A percentile compares a stretch with the other conserved stretches of the same genome.
These are phyloP conservation scores for Plasmodium knowlesi DNA, from an alignment of 169 alveolate genomes.

Conservation along the genomic window DNA sequence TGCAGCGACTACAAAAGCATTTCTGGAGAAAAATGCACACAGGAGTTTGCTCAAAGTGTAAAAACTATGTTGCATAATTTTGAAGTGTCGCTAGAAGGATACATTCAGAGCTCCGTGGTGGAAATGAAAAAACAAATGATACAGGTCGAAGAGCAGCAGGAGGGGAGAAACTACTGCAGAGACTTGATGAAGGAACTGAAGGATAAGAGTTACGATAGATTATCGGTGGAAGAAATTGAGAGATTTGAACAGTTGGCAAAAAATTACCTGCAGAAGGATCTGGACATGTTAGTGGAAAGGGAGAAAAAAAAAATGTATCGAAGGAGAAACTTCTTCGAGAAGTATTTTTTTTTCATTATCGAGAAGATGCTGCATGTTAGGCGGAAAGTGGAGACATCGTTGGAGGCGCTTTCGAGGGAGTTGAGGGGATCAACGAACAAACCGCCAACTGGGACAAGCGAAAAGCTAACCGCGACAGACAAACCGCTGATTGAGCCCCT, in stretches of 20 bases:
- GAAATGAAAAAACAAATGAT: neutral
- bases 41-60: neutral
- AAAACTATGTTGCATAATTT: neutral
- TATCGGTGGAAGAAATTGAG: neutral
- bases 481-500: neutral
- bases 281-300: neutral
- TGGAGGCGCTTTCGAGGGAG: neutral
- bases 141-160: conserved; percentile 8
- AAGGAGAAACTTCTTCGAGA: conserved; percentile 9
- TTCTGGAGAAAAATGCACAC: neutral
- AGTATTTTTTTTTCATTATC: conserved; percentile 11
- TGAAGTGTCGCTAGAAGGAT: neutral
- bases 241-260: conserved; percentile 4
- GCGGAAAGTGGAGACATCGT: neutral
- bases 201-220: conserved; percentile 15
- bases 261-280: neutral
- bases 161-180: conserved; percentile 13
- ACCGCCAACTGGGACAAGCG: neutral
- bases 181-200: neutral
- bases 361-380: conserved; percentile 5
- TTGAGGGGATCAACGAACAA: neutral
- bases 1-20: neutral
- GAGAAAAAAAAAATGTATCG: conserved; percentile 1
- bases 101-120: conserved; percentile 7
- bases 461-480: neutral